Percentiles rank a stretch among this genome's conserved stretches.
Conservation (phyloP, 768 basidiomycete genomes). For the Kwoniella newhampshirensis region DNA sequence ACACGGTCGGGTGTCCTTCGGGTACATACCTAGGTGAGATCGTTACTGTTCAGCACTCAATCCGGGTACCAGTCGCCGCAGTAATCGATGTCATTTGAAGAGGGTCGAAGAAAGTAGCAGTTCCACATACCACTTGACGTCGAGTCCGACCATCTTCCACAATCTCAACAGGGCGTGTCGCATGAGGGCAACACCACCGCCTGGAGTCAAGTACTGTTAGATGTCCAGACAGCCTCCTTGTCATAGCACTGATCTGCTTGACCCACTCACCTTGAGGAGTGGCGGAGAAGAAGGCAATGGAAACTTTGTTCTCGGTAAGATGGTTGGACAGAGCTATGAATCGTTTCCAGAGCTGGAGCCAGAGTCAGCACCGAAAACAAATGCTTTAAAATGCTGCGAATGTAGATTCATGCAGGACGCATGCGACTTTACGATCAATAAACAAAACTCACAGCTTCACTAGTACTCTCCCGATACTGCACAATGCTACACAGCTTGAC, state of each 20-base stretch:
- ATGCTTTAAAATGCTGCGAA: neutral
- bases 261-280: constrained; percentile 76
- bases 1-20: constrained; percentile 70
- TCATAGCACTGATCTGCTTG: neutral
- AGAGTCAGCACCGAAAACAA: neutral
- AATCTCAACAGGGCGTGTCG: constrained; percentile 89
- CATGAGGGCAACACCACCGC: constrained; percentile 96
- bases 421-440: neutral
- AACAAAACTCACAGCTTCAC: constrained; percentile 58
- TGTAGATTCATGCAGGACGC: neutral
- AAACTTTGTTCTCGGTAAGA: constrained; percentile 78
- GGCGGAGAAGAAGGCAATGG: constrained; percentile 90
- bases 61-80: neutral
- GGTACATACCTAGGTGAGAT: constrained; percentile 65
- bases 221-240: no score
- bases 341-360: constrained; percentile 63
- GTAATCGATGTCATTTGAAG: neutral
- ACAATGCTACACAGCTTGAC: constrained; percentile 76
- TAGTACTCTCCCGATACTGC: constrained; percentile 69
- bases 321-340: constrained; percentile 79
- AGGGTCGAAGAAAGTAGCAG: neutral
- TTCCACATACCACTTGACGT: constrained; percentile 38
- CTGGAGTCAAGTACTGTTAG: constrained; percentile 2
- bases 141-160: constrained; percentile 55
- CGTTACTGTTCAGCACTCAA: no score